Conservation (phyloP, 106 monocot species). For the Phalaenopsis aphrodite region DNA sequence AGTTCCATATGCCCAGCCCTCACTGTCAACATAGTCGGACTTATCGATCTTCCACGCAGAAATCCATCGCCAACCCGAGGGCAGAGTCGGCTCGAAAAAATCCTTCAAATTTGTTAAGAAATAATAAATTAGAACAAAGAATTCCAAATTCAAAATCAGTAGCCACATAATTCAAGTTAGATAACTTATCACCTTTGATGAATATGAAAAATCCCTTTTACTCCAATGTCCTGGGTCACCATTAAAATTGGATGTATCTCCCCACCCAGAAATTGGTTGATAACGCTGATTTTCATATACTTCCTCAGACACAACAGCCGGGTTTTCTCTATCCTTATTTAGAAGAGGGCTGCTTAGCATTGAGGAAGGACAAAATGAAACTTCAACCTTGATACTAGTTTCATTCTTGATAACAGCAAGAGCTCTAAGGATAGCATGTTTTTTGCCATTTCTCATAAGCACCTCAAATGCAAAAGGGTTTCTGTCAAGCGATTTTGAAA, state of each 20-base stretch:
- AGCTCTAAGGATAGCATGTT: constrained; percentile 75
- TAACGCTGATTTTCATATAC: constrained; percentile 77
- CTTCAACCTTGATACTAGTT: constrained; percentile 68
- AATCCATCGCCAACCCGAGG: constrained; percentile 64
- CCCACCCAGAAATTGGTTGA: constrained; percentile 68
- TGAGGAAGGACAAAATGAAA: constrained; percentile 51
- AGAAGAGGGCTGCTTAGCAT: constrained; percentile 14
- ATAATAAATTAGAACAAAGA: constrained; percentile 10
- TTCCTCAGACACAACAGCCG: constrained; percentile 42
- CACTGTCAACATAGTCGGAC: constrained; percentile 48
- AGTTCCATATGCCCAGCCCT: constrained; percentile 83
- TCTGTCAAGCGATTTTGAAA: constrained; percentile 60
- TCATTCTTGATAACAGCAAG: constrained; percentile 72
- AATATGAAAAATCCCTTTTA: constrained; percentile 62
- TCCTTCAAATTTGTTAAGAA: constrained; percentile 31
- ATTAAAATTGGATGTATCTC: constrained; percentile 28
- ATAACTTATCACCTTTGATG: constrained; percentile 51
- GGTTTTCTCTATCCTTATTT: constrained; percentile 6
- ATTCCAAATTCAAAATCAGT: constrained; percentile 9
- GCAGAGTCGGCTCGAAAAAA: constrained; percentile 73
- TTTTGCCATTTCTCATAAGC: constrained; percentile 58
- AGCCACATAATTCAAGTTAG: not conserved
- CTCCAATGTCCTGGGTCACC: constrained; percentile 55
- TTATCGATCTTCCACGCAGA: constrained; percentile 86
- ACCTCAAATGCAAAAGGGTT: constrained; percentile 79